Evolutionary conservation across 1,284 basidiomycete species (phyloP).

Genomic region (Cerioporus squamosus): DNA sequence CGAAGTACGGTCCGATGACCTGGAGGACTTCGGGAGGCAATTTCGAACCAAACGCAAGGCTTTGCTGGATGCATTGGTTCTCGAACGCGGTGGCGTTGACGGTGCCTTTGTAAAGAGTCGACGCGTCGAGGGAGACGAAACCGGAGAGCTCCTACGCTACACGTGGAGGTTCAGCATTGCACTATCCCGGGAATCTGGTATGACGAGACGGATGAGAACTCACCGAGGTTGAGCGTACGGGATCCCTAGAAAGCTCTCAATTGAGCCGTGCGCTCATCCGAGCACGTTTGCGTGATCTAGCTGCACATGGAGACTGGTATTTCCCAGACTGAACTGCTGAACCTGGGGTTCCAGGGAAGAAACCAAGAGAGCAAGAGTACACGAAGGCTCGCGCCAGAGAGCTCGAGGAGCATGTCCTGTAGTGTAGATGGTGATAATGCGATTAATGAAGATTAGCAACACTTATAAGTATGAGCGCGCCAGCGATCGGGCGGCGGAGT

Average conservation of each 20-base stretch:
- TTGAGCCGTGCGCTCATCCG: constrained; percentile 4
- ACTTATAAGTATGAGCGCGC: no score
- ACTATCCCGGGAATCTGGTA: no score
- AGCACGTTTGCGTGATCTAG: constrained; percentile 7
- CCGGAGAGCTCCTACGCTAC: constrained; percentile 27
- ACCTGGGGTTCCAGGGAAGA: no score
- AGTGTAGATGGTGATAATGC: no score
- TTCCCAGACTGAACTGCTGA: no score
- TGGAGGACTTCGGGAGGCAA: constrained; percentile 1
- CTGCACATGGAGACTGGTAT: not conserved
- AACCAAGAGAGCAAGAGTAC: no score
- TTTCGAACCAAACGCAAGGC: not conserved
- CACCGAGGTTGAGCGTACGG: constrained; percentile 53
- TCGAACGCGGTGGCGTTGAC: constrained; percentile 48
- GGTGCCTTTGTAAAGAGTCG: constrained; percentile 42
- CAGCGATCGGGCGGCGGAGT: no score
- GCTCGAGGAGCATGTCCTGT: no score
- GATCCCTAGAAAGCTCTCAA: constrained; percentile 52
- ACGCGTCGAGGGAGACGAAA: constrained; percentile 46
- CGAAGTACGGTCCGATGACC: constrained; percentile 24
- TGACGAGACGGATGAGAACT: constrained; percentile 12
- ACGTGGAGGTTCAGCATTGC: not conserved
- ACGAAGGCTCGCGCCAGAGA: no score
- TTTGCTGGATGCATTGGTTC: constrained; percentile 55
- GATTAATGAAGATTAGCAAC: no score